These are phyloP conservation scores for Candida sp. DNA, from an alignment of 1,139 yeast species.

Conservation along the genomic window DNA sequence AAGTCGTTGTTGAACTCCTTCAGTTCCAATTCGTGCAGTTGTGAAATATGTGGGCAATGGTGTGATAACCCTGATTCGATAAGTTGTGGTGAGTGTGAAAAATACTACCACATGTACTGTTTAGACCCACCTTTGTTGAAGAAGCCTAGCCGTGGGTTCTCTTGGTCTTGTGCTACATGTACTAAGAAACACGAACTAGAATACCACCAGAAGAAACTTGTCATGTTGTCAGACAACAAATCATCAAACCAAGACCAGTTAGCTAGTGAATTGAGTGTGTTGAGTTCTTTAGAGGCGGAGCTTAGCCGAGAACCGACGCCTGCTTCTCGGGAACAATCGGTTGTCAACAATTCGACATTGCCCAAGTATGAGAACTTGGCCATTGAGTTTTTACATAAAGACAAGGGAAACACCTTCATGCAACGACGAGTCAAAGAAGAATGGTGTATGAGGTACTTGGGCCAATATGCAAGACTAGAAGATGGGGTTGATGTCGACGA, in stretches of 20 bases:
- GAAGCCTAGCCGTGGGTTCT: slow-evolving; percentile 88
- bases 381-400: slow-evolving; percentile 52
- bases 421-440: slow-evolving; percentile 61
- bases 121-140: slow-evolving; percentile 82
- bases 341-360: slow-evolving; percentile 16
- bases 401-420: slow-evolving; percentile 39
- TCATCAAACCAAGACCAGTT: slow-evolving; percentile 42
- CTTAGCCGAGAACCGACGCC: slow-evolving; percentile 4
- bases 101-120: slow-evolving; percentile 79
- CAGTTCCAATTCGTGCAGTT: slow-evolving; percentile 53
- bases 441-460: slow-evolving; percentile 85
- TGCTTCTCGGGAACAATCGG: slow-evolving; percentile 5
- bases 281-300: slow-evolving; percentile 20
- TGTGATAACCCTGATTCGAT: slow-evolving; percentile 73
- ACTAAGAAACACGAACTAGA: slow-evolving; percentile 46
- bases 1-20: slow-evolving; percentile 69
- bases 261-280: slow-evolving; percentile 25
- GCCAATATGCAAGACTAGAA: slow-evolving; percentile 76
- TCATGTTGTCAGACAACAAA: slow-evolving; percentile 51
- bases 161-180: slow-evolving; percentile 93
- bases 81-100: slow-evolving; percentile 79
- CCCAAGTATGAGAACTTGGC: slow-evolving; percentile 71
- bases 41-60: slow-evolving; percentile 86
- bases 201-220: slow-evolving; percentile 31
- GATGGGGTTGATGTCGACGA: slow-evolving; percentile 84